Percentiles rank a stretch among this genome's conserved stretches.
Evolutionary conservation across 495 filamentous ascomycete species (phyloP).

Genomic region (Penicilliopsis zonata): DNA sequence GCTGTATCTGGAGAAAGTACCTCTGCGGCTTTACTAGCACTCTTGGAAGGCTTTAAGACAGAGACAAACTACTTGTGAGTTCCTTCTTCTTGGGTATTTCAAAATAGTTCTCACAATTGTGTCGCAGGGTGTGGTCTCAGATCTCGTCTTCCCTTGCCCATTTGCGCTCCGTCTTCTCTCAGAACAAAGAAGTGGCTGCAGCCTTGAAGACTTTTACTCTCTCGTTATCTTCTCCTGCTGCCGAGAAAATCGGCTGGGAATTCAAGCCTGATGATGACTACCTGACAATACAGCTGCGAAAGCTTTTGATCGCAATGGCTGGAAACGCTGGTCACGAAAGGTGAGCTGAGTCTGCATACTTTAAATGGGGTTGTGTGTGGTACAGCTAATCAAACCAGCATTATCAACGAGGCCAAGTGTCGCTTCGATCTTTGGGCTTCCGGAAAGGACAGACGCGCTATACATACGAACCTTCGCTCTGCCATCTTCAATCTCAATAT

Average conservation of each 20-base stretch:
- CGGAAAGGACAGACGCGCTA: constrained; percentile 49
- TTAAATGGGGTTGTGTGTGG: too few relatives aligned
- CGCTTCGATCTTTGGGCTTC: constrained; percentile 65
- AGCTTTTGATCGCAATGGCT: constrained; percentile 63
- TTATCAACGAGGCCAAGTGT: constrained; percentile 54
- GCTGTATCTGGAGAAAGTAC: constrained; percentile 76
- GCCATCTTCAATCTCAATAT: constrained; percentile 74
- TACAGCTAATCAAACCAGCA: too few relatives aligned
- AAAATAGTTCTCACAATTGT: constrained; percentile 9
- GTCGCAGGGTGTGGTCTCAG: constrained; percentile 67
- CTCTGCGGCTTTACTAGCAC: constrained; percentile 64
- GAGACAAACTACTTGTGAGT: constrained; percentile 68
- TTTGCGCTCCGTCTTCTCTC: constrained; percentile 52
- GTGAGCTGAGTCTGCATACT: constrained; percentile 30
- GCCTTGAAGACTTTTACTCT: constrained; percentile 65
- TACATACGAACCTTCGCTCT: constrained; percentile 69
- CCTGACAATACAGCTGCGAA: constrained; percentile 66
- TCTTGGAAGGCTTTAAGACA: constrained; percentile 68
- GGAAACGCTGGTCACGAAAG: constrained; percentile 59
- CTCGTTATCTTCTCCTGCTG: constrained; percentile 55
- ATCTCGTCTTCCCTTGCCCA: constrained; percentile 58
- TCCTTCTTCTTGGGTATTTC: background rate
- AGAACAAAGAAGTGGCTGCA: constrained; percentile 40
- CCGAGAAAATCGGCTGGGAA: constrained; percentile 77
- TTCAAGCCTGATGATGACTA: constrained; percentile 65